Conservation (phyloP, 768 basidiomycete species). For the Xerocomellus chrysenteron region DNA sequence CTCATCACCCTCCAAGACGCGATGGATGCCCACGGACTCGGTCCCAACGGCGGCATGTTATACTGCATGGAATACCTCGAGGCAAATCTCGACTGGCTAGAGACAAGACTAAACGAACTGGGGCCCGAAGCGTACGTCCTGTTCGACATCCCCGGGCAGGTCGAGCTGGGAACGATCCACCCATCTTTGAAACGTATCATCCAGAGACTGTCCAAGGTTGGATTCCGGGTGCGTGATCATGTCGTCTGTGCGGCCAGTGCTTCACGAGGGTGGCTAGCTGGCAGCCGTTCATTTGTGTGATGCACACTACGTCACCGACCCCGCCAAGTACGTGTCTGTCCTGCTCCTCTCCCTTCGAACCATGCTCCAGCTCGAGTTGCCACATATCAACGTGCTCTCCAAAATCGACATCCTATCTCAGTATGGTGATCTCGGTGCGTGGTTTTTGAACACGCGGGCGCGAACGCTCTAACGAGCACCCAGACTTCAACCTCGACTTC, state of each 20-base stretch:
- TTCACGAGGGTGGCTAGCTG: constrained; percentile 48
- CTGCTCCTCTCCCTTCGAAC: constrained; percentile 89
- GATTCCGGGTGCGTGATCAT: constrained; percentile 73
- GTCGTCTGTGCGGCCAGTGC: not conserved
- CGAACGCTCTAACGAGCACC: not conserved
- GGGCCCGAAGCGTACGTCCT: constrained; percentile 81
- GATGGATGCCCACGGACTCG: constrained; percentile 81
- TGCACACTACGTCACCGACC: constrained; percentile 95
- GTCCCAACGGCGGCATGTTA: constrained; percentile 95
- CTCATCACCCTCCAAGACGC: constrained; percentile 86
- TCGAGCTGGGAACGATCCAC: constrained; percentile 96
- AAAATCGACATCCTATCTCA: constrained; percentile 90
- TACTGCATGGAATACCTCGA: constrained; percentile 98
- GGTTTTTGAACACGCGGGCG: not conserved
- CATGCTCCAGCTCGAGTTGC: constrained; percentile 98
- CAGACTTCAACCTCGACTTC: constrained; percentile 96
- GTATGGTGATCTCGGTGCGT: constrained; percentile 87
- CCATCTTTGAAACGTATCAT: constrained; percentile 83
- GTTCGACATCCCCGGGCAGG: constrained; percentile 96
- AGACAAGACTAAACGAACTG: constrained; percentile 61
- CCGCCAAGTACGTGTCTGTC: constrained; percentile 91
- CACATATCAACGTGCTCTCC: constrained; percentile 95
- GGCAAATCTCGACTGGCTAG: constrained; percentile 89
- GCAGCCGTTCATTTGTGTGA: constrained; percentile 95
- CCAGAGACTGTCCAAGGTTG: constrained; percentile 62